These are phyloP conservation scores for Diaporthe helianthi DNA, from an alignment of 2,329 filamentous ascomycete species.

Conservation along the genomic window DNA sequence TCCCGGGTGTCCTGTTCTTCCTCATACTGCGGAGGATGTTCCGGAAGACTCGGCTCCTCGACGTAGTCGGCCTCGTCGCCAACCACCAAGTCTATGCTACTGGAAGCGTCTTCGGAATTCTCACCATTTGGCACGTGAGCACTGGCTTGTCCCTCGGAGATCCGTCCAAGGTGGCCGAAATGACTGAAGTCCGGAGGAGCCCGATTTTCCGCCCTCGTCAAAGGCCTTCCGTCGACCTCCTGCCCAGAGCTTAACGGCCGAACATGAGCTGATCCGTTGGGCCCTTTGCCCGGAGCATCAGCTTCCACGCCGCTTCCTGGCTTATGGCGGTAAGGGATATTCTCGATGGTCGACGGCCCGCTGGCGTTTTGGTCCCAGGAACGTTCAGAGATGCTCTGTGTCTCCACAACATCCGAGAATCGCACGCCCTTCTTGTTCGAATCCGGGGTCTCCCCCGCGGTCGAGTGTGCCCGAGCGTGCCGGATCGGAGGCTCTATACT, in stretches of 20 bases:
- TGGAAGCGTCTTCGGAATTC: constrained; percentile 27
- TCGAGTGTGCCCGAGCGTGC: constrained; percentile 26
- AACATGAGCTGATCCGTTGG: constrained; percentile 17
- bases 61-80: neutral
- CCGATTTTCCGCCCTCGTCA: constrained; percentile 32
- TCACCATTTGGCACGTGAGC: constrained; percentile 12
- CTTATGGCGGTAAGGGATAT: constrained; percentile 20
- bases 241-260: neutral
- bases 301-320: neutral
- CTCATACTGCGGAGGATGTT: constrained; percentile 18
- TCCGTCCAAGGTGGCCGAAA: constrained; percentile 15
- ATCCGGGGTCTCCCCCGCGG: constrained; percentile 14
- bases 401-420: constrained; percentile 33
- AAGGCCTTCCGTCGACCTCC: constrained; percentile 21
- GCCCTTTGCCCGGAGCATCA: neutral
- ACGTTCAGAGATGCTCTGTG: constrained; percentile 32
- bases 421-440: constrained; percentile 31
- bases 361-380: constrained; percentile 29
- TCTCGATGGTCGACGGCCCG: constrained; percentile 21
- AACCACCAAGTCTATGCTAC: constrained; percentile 25
- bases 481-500: constrained; percentile 21
- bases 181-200: constrained; percentile 31
- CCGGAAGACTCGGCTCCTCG: constrained; percentile 27
- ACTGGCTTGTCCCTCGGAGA: neutral
- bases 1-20: constrained; percentile 31